A percentile compares a stretch with the other conserved stretches of the same genome.
Evolutionary conservation across 768 basidiomycete genomes (phyloP).

Genomic region (Mycena sanguinolenta): DNA sequence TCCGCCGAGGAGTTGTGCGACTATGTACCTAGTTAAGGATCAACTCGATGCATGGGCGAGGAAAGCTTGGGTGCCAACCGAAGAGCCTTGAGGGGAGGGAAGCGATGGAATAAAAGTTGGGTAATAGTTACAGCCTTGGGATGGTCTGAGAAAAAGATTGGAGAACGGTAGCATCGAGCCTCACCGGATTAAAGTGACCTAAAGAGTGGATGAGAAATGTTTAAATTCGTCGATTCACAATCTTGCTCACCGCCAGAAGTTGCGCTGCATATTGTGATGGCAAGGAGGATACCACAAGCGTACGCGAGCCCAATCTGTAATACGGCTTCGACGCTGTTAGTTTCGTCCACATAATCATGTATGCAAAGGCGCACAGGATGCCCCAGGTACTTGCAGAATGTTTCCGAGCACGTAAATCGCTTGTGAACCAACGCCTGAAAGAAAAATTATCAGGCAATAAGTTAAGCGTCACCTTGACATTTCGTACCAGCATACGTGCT

Average conservation of each 20-base stretch:
- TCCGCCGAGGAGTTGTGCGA: conserved; percentile 75
- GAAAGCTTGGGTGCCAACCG: conserved; percentile 50
- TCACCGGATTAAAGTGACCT: conserved; percentile 71
- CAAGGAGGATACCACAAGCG: conserved; percentile 71
- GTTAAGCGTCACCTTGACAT: neutral
- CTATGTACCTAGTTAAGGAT: conserved; percentile 63
- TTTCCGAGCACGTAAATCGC: conserved; percentile 64
- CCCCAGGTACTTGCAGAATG: conserved; percentile 53
- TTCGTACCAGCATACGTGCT: conserved; percentile 48
- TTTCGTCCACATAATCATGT: neutral
- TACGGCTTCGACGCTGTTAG: conserved; percentile 52
- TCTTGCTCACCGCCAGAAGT: conserved; percentile 62
- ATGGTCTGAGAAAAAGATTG: neutral
- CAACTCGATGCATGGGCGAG: too few relatives aligned
- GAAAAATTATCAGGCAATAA: too few relatives aligned
- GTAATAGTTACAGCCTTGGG: conserved; percentile 60
- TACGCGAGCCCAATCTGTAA: conserved; percentile 72
- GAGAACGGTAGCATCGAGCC: conserved; percentile 37
- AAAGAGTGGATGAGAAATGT: neutral
- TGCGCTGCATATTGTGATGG: conserved; percentile 62
- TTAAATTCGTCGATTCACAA: neutral
- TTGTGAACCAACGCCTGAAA: conserved; percentile 59
- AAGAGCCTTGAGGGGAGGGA: conserved; percentile 64
- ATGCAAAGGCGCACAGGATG: conserved; percentile 62
- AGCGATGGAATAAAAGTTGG: conserved; percentile 64